phyloP scores from a whole-genome alignment of 179 eudicot species.

The Corrigiola litoralis region DNA sequence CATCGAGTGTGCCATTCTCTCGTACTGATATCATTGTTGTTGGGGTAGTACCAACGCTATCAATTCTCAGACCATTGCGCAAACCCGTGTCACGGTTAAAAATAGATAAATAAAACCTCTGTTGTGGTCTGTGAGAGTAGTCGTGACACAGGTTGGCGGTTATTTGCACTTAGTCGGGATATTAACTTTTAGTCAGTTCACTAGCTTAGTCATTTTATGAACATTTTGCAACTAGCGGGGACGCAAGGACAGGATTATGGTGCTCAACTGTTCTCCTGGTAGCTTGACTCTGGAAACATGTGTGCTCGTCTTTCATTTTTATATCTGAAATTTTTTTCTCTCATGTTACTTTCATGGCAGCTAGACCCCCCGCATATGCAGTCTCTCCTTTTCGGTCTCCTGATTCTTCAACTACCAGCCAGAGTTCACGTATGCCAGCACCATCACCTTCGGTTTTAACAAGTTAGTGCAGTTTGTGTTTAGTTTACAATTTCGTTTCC shows the following conservation, averaged over 20 bases:
- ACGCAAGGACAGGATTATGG: not conserved
- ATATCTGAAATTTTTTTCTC: not conserved
- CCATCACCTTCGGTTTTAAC: slow-evolving; percentile 31
- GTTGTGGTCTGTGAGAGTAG: not conserved
- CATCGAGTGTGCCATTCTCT: not conserved
- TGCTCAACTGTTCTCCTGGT: not conserved
- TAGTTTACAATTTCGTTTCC: not conserved
- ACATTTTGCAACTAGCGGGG: not conserved
- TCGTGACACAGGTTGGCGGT: not conserved
- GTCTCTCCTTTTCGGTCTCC: slow-evolving; percentile 36
- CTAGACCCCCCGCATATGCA: slow-evolving; percentile 28
- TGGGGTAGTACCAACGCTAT: too few species aligned
- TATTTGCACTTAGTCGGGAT: not conserved
- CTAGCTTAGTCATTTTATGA: not conserved
- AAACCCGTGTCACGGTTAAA: too few species aligned
- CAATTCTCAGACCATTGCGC: too few species aligned
- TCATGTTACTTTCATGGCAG: slow-evolving; percentile 4
- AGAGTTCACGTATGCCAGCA: slow-evolving; percentile 28
- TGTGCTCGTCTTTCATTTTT: not conserved
- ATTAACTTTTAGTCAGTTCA: not conserved
- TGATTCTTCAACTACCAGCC: slow-evolving; percentile 28
- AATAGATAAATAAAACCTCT: too few species aligned
- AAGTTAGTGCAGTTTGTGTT: slow-evolving; percentile 28
- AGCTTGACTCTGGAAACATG: not conserved
- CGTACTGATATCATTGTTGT: not conserved